These are phyloP conservation scores for Schizosaccharomyces pombe DNA, from an alignment of 805 yeast genomes.

Conservation along the genomic window DNA sequence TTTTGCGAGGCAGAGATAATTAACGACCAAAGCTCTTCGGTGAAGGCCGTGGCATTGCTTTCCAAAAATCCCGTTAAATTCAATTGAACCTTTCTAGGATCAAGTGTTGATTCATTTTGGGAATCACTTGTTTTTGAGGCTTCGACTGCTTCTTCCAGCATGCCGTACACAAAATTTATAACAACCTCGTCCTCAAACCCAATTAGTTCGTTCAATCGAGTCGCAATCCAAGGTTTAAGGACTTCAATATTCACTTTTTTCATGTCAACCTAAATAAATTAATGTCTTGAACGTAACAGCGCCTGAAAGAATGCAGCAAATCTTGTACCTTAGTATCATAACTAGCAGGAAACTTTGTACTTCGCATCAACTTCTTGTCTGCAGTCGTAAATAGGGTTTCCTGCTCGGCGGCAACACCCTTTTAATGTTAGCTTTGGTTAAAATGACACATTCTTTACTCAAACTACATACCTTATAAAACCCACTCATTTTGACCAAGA, in stretches of 20 bases:
- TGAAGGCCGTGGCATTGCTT: not conserved
- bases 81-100: slow-evolving; percentile 3
- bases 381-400: slow-evolving; percentile 1
- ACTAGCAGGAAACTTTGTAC: not conserved
- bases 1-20: slow-evolving; percentile 2
- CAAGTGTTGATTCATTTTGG: not conserved
- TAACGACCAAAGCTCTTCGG: slow-evolving; percentile 1
- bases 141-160: slow-evolving; percentile 2
- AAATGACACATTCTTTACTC: too few relatives aligned
- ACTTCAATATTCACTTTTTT: slow-evolving; percentile 2
- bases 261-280: slow-evolving; percentile 6
- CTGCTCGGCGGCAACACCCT: slow-evolving; percentile 1
- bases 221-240: slow-evolving; percentile 5
- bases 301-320: not conserved
- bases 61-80: slow-evolving; percentile 3
- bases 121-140: not conserved
- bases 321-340: not conserved
- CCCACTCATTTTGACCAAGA: not conserved
- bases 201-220: not conserved
- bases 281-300: too few relatives aligned
- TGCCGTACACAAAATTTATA: slow-evolving; percentile 1
- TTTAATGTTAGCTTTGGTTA: too few relatives aligned
- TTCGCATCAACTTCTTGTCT: slow-evolving; percentile 3
- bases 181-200: slow-evolving; percentile 6
- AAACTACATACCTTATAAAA: not conserved